These are phyloP conservation scores for Penicillium odoratum DNA, from an alignment of 495 filamentous ascomycete species.

Conservation along the genomic window DNA sequence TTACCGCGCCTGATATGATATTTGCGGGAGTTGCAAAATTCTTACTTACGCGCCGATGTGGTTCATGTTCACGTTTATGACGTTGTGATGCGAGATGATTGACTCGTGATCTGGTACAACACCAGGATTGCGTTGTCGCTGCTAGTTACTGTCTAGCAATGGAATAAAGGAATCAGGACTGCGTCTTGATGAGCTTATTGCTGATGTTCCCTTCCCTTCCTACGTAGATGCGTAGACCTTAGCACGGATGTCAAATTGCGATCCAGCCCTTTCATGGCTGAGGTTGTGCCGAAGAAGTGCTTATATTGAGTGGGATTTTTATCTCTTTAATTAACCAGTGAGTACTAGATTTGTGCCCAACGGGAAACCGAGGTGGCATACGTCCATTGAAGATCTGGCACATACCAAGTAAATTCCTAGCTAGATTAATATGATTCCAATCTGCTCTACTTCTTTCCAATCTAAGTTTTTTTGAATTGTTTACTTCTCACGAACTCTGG, in stretches of 20 bases:
- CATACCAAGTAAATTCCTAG: slow-evolving; percentile 21
- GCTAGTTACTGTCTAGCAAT: slow-evolving; percentile 27
- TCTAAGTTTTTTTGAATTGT: background rate
- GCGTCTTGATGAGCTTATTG: slow-evolving; percentile 9
- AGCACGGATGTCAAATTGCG: slow-evolving; percentile 99
- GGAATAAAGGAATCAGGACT: slow-evolving; percentile 18
- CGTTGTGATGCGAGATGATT: slow-evolving; percentile 35
- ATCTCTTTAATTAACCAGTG: slow-evolving; percentile 34
- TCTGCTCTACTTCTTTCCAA: background rate
- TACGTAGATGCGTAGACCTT: slow-evolving; percentile 3
- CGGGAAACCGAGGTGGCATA: slow-evolving; percentile 42
- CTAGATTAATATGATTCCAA: background rate
- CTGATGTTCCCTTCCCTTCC: background rate
- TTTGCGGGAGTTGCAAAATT: slow-evolving; percentile 19
- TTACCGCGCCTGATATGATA: slow-evolving; percentile 6
- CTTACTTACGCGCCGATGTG: slow-evolving; percentile 33
- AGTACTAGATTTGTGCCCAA: slow-evolving; percentile 53
- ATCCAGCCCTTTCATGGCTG: slow-evolving; percentile 79
- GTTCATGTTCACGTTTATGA: slow-evolving; percentile 35
- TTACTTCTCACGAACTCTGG: no score
- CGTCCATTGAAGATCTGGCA: slow-evolving; percentile 53
- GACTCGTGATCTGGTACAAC: slow-evolving; percentile 12
- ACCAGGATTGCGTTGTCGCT: slow-evolving; percentile 11
- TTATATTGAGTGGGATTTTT: slow-evolving; percentile 50
- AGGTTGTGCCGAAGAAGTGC: slow-evolving; percentile 91